Evolutionary conservation across 352 stramenopile species (phyloP), one percentile per base, ranked within the genome.

Genomic region (Phytophthora sp.): DNA sequence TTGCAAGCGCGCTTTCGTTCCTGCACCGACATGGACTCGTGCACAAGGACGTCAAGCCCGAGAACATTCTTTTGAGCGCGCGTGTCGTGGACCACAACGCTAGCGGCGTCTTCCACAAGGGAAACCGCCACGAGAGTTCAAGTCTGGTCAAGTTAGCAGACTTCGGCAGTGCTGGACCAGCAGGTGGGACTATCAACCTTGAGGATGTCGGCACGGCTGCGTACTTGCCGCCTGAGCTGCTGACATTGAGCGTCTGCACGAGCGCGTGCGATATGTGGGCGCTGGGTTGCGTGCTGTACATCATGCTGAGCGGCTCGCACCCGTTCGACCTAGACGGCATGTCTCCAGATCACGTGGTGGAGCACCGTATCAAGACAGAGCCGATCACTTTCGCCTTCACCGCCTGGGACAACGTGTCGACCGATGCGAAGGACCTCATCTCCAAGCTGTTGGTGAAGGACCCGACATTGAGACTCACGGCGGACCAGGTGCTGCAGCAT

Each of bases 261-360:
- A 77, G 76, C 8, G 82, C 79, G 11, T 86, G 78, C 18, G 86
- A 95, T 72, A 89, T 93, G 77, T 95, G 86, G 86, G 78, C 84
- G 0, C 68, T 98, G 8, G 95, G 95, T 27, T 94, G 96, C 39
- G 97, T 98, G 76, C 77, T 98, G 6, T 98, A 98, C 76, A 97
- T 98, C 52, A 91, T 97, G 80, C 80, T 98, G 11, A 95, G 88
- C 29, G 93, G 94, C 36, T 73, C 88, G 13, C 94, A 98, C 72
- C 95, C 95, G 26, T 98, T 97, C 73, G 95, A 98, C 73, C 52
- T 98, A 18, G 79, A 95, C 39, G 92, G 91, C 13, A 85, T 80
- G 52, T 77, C 88, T 11, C 84, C 83, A 0, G 93, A 98, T 69
- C 74, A 86, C 5, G 79, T 93, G 41, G 92, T 98, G 24, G 89